Evolutionary conservation across 2,329 filamentous ascomycete genomes (phyloP).

Genomic region (Talaromyces sp.): DNA sequence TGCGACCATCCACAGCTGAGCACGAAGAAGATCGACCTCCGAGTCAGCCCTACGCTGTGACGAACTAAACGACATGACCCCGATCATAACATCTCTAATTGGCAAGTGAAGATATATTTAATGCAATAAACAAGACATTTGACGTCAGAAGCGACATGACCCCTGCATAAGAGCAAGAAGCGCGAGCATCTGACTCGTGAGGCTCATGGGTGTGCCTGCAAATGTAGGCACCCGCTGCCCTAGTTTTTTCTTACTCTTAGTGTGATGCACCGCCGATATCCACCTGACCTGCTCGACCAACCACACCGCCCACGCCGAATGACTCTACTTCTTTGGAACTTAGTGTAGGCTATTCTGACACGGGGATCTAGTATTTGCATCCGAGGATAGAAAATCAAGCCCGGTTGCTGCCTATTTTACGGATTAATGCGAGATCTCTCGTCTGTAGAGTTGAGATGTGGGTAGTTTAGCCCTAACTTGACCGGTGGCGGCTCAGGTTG

Average conservation of each 20-base stretch:
- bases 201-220: background rate
- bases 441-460: background rate
- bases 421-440: background rate
- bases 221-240: background rate
- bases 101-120: background rate
- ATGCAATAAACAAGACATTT: background rate
- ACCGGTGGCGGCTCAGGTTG: background rate
- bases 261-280: background rate
- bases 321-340: background rate
- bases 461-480: background rate
- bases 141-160: conserved; percentile 7
- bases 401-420: background rate
- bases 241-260: background rate
- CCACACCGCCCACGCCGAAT: background rate
- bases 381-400: background rate
- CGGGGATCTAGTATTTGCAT: background rate
- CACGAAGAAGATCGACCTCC: background rate
- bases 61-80: background rate
- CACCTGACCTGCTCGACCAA: conserved; percentile 8
- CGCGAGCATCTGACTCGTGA: conserved; percentile 1
- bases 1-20: background rate
- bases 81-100: background rate
- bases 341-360: background rate
- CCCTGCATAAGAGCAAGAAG: conserved; percentile 4
- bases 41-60: background rate